These are phyloP conservation scores for Neurospora sp. DNA, from an alignment of 495 filamentous ascomycete genomes.

Conservation along the genomic window DNA sequence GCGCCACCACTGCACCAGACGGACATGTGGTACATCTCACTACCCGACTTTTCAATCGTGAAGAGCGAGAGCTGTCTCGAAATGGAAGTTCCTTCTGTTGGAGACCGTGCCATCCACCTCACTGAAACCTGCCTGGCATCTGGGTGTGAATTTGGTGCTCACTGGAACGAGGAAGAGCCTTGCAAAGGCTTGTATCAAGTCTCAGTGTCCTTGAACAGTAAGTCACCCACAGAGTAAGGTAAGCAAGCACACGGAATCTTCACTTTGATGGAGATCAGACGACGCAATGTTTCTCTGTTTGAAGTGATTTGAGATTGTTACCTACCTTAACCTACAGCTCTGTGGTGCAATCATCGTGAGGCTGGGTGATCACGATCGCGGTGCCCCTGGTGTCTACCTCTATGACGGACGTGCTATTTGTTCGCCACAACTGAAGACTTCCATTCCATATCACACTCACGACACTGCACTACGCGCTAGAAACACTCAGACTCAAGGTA, in stretches of 20 bases:
- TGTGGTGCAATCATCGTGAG: neutral
- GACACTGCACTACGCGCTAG: neutral
- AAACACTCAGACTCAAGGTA: neutral
- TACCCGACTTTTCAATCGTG: neutral
- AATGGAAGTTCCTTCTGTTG: neutral
- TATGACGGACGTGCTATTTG: neutral
- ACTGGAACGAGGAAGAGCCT: neutral
- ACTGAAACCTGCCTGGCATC: neutral
- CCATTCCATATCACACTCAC: neutral
- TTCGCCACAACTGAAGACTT: neutral
- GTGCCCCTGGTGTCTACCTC: neutral
- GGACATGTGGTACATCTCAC: neutral
- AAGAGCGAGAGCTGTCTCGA: neutral
- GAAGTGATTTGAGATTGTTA: neutral
- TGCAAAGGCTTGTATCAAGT: neutral
- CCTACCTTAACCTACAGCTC: neutral
- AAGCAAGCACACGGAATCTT: neutral
- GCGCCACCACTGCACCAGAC: neutral
- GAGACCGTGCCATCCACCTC: neutral
- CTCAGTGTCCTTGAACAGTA: neutral
- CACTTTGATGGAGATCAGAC: neutral
- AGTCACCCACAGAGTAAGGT: neutral
- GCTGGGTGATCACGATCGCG: neutral
- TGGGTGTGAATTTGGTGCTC: neutral
- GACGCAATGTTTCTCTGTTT: neutral